These are phyloP conservation scores for Eleusine coracana DNA, from an alignment of 176 grass and related monocot species.

Conservation along the genomic window DNA sequence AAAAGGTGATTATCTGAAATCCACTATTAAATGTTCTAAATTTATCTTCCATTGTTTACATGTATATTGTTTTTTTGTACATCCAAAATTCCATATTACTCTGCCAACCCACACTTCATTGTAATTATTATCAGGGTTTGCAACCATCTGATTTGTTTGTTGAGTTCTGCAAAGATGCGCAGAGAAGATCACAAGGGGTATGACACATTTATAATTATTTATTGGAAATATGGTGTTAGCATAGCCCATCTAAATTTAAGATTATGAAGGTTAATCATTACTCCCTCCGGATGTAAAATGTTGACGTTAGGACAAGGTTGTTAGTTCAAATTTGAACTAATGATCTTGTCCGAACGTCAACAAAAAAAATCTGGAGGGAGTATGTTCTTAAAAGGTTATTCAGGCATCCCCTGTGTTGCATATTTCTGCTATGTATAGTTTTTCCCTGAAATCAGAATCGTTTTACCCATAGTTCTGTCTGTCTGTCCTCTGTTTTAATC, in stretches of 20 bases:
- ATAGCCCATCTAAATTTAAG: conserved; percentile 1
- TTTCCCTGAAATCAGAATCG: conserved; percentile 20
- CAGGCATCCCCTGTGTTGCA: conserved; percentile 19
- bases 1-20: conserved; percentile 59
- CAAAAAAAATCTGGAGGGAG: neutral
- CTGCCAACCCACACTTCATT: conserved; percentile 20
- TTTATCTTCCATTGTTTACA: conserved; percentile 7
- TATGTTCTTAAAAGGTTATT: conserved; percentile 11
- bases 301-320: no score
- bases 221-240: neutral
- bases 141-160: conserved; percentile 63
- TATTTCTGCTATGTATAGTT: neutral
- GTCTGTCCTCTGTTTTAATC: neutral
- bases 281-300: no score
- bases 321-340: neutral
- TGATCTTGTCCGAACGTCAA: conserved; percentile 73
- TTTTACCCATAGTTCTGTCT: conserved; percentile 2
- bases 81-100: conserved; percentile 17
- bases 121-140: conserved; percentile 52
- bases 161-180: conserved; percentile 90
- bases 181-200: conserved; percentile 81
- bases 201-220: conserved; percentile 30
- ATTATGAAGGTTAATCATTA: neutral
- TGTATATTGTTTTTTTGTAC: conserved; percentile 4
- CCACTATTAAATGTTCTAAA: conserved; percentile 14